These are phyloP conservation scores for Mayamaea pseudoterrestris DNA, from an alignment of 108 stramenopile species.

Conservation along the genomic window DNA sequence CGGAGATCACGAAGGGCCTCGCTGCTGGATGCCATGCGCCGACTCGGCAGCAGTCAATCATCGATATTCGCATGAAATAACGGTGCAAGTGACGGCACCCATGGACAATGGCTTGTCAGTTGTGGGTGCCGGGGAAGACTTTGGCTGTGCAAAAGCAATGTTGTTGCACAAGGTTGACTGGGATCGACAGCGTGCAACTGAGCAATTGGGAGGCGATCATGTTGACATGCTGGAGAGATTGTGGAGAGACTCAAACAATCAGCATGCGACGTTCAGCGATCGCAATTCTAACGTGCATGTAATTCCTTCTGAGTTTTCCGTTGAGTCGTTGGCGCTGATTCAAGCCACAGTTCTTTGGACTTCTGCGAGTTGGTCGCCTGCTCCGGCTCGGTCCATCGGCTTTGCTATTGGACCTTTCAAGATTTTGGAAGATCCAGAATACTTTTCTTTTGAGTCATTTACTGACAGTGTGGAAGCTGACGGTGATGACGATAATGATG, in stretches of 20 bases:
- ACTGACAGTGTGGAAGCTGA: constrained; percentile 10
- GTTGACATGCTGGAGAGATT: constrained; percentile 23
- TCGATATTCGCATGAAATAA: constrained; percentile 50
- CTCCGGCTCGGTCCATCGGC: constrained; percentile 62
- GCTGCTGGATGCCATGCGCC: constrained; percentile 67
- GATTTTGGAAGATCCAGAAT: constrained; percentile 71
- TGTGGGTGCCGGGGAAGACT: constrained; percentile 65
- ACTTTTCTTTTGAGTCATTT: constrained; percentile 24
- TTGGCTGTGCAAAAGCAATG: constrained; percentile 38
- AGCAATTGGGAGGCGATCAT: constrained; percentile 28
- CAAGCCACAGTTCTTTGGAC: constrained; percentile 55
- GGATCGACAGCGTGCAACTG: constrained; percentile 1
- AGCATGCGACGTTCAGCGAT: constrained; percentile 8
- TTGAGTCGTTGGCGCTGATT: constrained; percentile 20
- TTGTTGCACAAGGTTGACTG: constrained; percentile 29
- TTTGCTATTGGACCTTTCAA: constrained; percentile 80
- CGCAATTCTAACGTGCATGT: no score
- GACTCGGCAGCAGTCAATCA: constrained; percentile 67
- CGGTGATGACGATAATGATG: constrained; percentile 4
- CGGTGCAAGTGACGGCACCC: constrained; percentile 48
- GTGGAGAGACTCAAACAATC: not conserved
- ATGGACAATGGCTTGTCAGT: constrained; percentile 41
- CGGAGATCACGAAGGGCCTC: constrained; percentile 77
- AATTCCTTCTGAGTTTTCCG: constrained; percentile 33
- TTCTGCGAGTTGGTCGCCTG: constrained; percentile 60